Evolutionary conservation across 352 stramenopile genomes (phyloP), one percentile per base, ranked within the genome.

Genomic region (Phytophthora ohioensis): DNA sequence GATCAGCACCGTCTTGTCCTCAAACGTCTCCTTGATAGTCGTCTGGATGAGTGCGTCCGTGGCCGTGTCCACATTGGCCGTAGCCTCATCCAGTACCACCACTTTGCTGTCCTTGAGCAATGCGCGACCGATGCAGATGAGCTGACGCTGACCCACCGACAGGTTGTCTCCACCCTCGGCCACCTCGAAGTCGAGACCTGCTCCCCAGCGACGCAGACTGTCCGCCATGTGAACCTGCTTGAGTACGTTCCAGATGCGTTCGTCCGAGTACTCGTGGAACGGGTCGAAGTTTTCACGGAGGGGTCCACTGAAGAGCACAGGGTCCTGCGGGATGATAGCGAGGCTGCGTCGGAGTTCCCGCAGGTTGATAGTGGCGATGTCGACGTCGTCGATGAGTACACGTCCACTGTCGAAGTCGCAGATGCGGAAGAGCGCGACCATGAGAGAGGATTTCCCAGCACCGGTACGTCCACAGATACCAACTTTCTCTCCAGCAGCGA

Each of bases 241-340:
- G n/a, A 92, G 42, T 3, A 89, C 82, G 46, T 83, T 69, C 71
- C 87, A 87, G 6, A 97, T 73, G n/a, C 53, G 72, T 0, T 80
- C 75, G 54, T 97, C 90, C 38, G 57, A 75, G 76, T 91, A 95
- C 39, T 90, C 57, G 34, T 78, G 64, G 64, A 96, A 97, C 13
- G 95, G 94, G 73, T 98, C 94, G 12, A 98, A 71, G 79, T 98
- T 98, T 46, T 83, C 87, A 13, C 91, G 83, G 11, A 98, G 75
- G 9, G 84, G 89, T 15, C 93, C 94, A 38, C 79, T 90, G 71
- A 98, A 98, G 21, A 27, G 21, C 1, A 27, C 21, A 27, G 21
- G 21, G 21, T 27, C 21, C 21, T 27, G 21, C 1, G 21, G 21
- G 1, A 27, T 27, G 21, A 27, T 27, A 2, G 21, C 21, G 1